These are phyloP conservation scores for Ormosia emarginata DNA, from an alignment of 306 rosid genomes.

Conservation along the genomic window DNA sequence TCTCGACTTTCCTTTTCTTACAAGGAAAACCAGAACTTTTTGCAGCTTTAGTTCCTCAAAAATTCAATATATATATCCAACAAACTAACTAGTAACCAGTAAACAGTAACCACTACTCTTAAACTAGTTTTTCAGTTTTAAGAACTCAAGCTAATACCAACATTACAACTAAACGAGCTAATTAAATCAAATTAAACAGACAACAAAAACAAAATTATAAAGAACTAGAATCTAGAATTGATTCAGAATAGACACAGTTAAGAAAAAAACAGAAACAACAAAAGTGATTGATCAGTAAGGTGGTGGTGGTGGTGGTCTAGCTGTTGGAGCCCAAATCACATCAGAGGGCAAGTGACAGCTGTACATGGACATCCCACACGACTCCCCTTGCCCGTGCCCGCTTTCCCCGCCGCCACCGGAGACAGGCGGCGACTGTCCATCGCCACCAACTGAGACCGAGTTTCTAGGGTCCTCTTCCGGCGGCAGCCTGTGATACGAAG, in stretches of 20 bases:
- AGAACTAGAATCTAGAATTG: not conserved
- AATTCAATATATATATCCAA: not conserved
- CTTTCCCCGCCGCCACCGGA: slow-evolving; percentile 57
- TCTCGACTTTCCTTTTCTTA: not conserved
- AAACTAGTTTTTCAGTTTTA: slow-evolving; percentile 6
- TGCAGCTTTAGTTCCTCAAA: not conserved
- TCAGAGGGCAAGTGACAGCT: slow-evolving; percentile 68
- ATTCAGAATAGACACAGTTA: slow-evolving; percentile 5
- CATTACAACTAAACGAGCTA: not conserved
- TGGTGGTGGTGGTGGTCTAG: slow-evolving; percentile 66
- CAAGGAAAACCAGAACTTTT: not conserved
- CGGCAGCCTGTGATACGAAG: slow-evolving; percentile 69
- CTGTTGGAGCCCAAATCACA: slow-evolving; percentile 83
- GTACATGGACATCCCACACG: slow-evolving; percentile 76
- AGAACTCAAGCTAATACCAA: slow-evolving; percentile 6
- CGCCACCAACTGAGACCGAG: slow-evolving; percentile 38
- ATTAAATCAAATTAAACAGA: not conserved
- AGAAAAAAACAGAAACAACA: not conserved
- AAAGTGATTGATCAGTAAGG: slow-evolving; percentile 44
- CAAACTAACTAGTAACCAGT: not conserved
- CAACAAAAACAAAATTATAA: not conserved
- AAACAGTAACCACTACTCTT: not conserved
- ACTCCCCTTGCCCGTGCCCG: slow-evolving; percentile 48
- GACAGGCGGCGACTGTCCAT: slow-evolving; percentile 41
- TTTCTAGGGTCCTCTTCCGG: slow-evolving; percentile 50